Conservation (phyloP, 768 basidiomycete genomes). For the Saitozyma sp. region DNA sequence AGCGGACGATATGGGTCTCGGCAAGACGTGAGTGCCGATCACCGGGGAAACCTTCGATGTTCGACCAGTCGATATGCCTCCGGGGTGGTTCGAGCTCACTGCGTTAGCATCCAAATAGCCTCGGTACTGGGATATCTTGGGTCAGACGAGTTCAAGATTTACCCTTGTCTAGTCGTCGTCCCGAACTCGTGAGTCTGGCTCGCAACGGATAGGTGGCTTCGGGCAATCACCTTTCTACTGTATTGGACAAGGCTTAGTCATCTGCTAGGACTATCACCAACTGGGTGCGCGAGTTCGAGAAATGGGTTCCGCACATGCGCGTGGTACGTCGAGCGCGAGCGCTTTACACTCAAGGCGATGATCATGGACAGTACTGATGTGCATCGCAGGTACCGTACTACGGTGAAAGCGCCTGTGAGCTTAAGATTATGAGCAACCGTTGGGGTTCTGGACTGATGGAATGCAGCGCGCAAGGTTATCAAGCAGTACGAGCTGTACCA, state of each 20-base stretch:
- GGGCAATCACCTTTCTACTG: background rate
- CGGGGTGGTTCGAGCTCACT: constrained; percentile 3
- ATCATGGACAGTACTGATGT: background rate
- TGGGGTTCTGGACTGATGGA: too few relatives aligned
- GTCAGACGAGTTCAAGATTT: constrained; percentile 58
- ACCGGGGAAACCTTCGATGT: background rate
- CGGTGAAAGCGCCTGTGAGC: constrained; percentile 72
- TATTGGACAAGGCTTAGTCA: background rate
- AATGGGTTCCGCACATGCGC: constrained; percentile 61
- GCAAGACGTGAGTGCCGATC: constrained; percentile 49
- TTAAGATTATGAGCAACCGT: too few relatives aligned
- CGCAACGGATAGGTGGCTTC: too few relatives aligned
- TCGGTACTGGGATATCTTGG: constrained; percentile 73
- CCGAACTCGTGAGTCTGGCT: constrained; percentile 68
- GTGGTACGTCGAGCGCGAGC: constrained; percentile 53
- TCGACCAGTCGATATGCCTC: background rate
- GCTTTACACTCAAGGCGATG: background rate
- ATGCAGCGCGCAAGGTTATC: constrained; percentile 68
- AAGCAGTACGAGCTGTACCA: constrained; percentile 79
- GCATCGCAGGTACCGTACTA: constrained; percentile 59
- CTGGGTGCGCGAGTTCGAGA: constrained; percentile 91
- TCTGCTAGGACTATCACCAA: constrained; percentile 67
- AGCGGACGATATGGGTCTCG: constrained; percentile 91
- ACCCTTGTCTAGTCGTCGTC: constrained; percentile 84
- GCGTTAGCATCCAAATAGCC: constrained; percentile 85